These are phyloP conservation scores for Leccinum rimulosum DNA, from an alignment of 768 basidiomycete genomes.

Conservation along the genomic window DNA sequence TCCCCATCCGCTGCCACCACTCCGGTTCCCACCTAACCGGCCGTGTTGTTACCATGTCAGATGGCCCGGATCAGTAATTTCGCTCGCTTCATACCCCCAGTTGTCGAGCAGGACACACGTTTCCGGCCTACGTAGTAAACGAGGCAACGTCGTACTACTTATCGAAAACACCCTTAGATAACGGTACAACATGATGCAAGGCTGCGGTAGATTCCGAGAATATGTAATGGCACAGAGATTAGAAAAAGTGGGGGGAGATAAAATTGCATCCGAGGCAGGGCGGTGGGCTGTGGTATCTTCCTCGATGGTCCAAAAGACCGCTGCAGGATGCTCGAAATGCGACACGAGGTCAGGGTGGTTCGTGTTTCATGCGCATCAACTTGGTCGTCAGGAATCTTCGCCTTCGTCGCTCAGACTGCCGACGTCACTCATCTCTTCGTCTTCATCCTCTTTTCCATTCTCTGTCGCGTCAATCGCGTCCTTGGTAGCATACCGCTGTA, in stretches of 20 bases:
- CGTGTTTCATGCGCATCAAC: conserved; percentile 11
- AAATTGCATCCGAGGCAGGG: conserved; percentile 16
- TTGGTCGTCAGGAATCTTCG: conserved; percentile 37
- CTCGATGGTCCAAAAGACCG: conserved; percentile 15
- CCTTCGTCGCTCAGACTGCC: conserved; percentile 74
- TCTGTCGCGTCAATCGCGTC: conserved; percentile 80
- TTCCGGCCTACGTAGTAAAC: conserved; percentile 2
- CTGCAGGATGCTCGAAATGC: conserved; percentile 15
- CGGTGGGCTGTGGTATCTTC: conserved; percentile 24
- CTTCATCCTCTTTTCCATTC: conserved; percentile 61
- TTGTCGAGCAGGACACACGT: conserved; percentile 6
- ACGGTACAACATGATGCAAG: conserved; percentile 27
- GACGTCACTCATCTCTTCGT: conserved; percentile 86
- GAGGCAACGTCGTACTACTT: conserved; percentile 14
- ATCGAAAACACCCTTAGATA: conserved; percentile 27
- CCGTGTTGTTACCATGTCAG: neutral
- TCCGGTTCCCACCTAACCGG: conserved; percentile 22
- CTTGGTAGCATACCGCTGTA: conserved; percentile 91
- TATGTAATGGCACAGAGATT: conserved; percentile 23
- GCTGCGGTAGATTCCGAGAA: conserved; percentile 22
- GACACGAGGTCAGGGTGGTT: conserved; percentile 13
- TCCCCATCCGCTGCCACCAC: conserved; percentile 29
- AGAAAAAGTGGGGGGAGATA: conserved; percentile 14
- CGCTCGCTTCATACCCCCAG: conserved; percentile 1
- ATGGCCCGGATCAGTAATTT: conserved; percentile 4